Evolutionary conservation across 345 rosid genomes (phyloP), one percentile per base, ranked within the genome.

Genomic region (Salix suchowensis): DNA sequence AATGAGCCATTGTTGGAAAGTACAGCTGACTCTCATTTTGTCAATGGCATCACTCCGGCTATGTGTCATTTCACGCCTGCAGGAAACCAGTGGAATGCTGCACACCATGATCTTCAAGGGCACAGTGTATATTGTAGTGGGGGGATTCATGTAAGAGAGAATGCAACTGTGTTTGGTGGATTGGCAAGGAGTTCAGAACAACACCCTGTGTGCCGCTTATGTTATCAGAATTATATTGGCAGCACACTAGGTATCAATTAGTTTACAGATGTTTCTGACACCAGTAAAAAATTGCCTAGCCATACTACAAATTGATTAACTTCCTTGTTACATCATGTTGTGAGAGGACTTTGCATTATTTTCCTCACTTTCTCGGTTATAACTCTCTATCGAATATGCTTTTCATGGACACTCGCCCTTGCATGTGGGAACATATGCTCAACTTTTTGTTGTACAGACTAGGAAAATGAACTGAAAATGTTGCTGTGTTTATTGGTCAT

Each of bases 181-280:
- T 68, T 39, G 18, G 76, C 74, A 69, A 75, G 77, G 76, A 71
- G 46, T 67, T 80, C 86, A 60, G 36, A 15, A 26, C 78, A 64
- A 69, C 77, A 72, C 39, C 77, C 54, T 48, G 71, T n/a, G 11
- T 76, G 36, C 58, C 42, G 44, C 18, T 74, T 58, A 67, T 72
- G 78, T 74, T 73, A 76, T 74, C 75, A 66, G 24, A 78, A 64
- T 74, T 76, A 66, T 15, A 74, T 65, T 54, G 85, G 74, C 73
- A 50, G 76, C 79, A 73, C 67, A 71, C 65, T 76, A 84, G 96
- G 98, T 93, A 85, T 79, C 46, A 21, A 40, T 71, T 72, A 52
- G 23, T 52, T 52, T 18, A 52, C 58, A 52, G 58, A 18, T 19
- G 7, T 2, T 16, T 52, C 58, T 18, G 58, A 52, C 19, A 52